These are phyloP conservation scores for Kalmanozyma brasiliensis DNA, from an alignment of 1,284 basidiomycete species.

Conservation along the genomic window DNA sequence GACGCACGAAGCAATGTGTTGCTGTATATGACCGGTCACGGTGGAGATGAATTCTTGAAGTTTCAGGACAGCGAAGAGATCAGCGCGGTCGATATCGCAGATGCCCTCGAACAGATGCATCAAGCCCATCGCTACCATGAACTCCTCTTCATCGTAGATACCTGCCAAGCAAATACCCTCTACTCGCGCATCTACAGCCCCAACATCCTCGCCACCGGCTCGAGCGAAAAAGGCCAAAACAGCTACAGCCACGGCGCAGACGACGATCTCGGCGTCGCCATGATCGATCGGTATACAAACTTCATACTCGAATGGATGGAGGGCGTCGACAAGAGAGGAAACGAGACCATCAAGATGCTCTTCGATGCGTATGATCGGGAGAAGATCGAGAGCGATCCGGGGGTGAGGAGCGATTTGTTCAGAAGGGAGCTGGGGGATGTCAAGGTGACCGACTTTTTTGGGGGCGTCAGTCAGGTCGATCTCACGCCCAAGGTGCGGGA, in stretches of 20 bases:
- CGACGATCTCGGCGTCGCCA: conserved; percentile 89
- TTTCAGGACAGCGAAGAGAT: conserved; percentile 99
- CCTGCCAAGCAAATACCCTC: conserved; percentile 97
- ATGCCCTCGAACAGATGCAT: conserved; percentile 98
- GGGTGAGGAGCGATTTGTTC: conserved; percentile 87
- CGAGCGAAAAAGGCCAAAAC: conserved; percentile 85
- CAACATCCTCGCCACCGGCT: conserved; percentile 92
- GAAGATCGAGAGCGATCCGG: conserved; percentile 84
- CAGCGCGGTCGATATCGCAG: conserved; percentile 87
- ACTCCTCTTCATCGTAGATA: conserved; percentile 97
- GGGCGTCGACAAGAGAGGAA: conserved; percentile 87
- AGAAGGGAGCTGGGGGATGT: conserved; percentile 76
- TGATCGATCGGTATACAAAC: conserved; percentile 95
- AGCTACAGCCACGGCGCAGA: conserved; percentile 97
- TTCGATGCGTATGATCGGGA: conserved; percentile 82
- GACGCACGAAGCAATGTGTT: conserved; percentile 95
- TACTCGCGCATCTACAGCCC: conserved; percentile 94
- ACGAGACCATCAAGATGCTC: conserved; percentile 84
- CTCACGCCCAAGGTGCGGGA: conserved; percentile 53
- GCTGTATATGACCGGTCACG: conserved; percentile 97
- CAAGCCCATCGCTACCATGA: conserved; percentile 94
- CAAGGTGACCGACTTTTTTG: conserved; percentile 93
- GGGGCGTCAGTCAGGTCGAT: conserved; percentile 87
- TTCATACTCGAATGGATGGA: conserved; percentile 91
- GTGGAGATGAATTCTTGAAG: conserved; percentile 97